Percentiles rank a stretch among this genome's conserved stretches.
Evolutionary conservation across 768 basidiomycete genomes (phyloP).

Genomic region (Kwoniella pini): DNA sequence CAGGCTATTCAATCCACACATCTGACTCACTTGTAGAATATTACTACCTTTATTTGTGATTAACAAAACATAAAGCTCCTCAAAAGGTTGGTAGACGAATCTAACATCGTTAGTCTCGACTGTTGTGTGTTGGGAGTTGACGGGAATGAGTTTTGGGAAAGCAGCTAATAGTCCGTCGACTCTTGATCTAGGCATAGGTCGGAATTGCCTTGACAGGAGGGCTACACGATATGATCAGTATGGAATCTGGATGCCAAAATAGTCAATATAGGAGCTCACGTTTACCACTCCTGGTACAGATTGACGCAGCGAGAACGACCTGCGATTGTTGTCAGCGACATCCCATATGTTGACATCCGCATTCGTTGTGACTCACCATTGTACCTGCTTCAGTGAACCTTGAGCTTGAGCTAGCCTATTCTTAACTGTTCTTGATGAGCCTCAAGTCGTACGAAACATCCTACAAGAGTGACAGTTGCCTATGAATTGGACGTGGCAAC

Average conservation of each 20-base stretch:
- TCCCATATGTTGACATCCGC: no score
- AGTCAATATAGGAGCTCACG: conserved; percentile 34
- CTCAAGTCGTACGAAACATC: no score
- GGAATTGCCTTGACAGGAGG: conserved; percentile 93
- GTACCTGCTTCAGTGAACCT: not conserved
- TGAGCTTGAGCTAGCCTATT: not conserved
- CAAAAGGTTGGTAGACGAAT: conserved; percentile 94
- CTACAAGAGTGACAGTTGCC: not conserved
- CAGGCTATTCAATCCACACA: not conserved
- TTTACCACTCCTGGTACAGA: conserved; percentile 54
- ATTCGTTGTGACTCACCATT: conserved; percentile 36
- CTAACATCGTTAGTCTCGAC: conserved; percentile 93
- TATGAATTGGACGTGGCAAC: conserved; percentile 18
- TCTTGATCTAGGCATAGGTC: conserved; percentile 77
- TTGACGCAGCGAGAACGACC: conserved; percentile 53
- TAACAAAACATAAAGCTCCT: conserved; percentile 93
- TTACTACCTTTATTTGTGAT: conserved; percentile 99
- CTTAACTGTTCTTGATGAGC: no score
- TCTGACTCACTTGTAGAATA: conserved; percentile 68
- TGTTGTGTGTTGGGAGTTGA: conserved; percentile 93
- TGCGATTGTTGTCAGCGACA: conserved; percentile 17
- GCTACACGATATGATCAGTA: conserved; percentile 59
- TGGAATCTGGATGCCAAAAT: conserved; percentile 1
- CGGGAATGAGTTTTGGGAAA: conserved; percentile 95
- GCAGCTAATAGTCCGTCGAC: conserved; percentile 95